Evolutionary conservation across 805 yeast genomes (phyloP), one percentile per base, ranked within the genome.

Genomic region (Jamesozyma piceae): DNA sequence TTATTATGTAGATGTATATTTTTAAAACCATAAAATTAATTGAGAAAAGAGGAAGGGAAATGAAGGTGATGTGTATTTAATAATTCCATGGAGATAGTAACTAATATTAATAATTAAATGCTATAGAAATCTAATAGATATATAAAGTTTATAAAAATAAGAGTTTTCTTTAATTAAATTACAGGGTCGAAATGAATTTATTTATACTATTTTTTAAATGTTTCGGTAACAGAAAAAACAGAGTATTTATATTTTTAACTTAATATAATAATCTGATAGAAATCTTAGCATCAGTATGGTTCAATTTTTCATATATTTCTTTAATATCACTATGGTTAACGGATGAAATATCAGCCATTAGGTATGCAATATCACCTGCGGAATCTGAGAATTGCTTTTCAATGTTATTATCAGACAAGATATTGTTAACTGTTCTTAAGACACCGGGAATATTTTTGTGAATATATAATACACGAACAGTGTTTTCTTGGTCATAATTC

Each of bases 391-490:
- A 92, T 72, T 92, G 98, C 69, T 92, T 90, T 69, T 89, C 97
- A 66, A 92, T 92, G 69, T 92, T 92, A 74, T 92, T 89, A 64
- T 80, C 80, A 45, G 95, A 83, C 66, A 92, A 78, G 55, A 92
- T 86, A 72, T 90, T 90, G 74, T 92, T 92, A 58, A 92, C 98
- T 34, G 95, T 87, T 65, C 87, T 85, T 76, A 92, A 75, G 44
- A 92, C 98, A 78, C 98, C 98, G 24, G 98, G 98, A 56, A 92
- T 96, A 68, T 92, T 92, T 68, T 85, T 92, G 71, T 92, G 98
- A 59, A 89, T 84, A 69, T 92, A 92, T 57, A 92, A 73, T 34
- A 92, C 95, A 71, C 98, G 85, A 52, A 89, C 97, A 43, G 82
- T 75, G 63, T 82, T 76, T 62, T 83, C 81, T 65, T 86, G 95